Evolutionary conservation across 2,329 filamentous ascomycete species (phyloP), one percentile per base, ranked within the genome.

Genomic region (Penicillium sp.): DNA sequence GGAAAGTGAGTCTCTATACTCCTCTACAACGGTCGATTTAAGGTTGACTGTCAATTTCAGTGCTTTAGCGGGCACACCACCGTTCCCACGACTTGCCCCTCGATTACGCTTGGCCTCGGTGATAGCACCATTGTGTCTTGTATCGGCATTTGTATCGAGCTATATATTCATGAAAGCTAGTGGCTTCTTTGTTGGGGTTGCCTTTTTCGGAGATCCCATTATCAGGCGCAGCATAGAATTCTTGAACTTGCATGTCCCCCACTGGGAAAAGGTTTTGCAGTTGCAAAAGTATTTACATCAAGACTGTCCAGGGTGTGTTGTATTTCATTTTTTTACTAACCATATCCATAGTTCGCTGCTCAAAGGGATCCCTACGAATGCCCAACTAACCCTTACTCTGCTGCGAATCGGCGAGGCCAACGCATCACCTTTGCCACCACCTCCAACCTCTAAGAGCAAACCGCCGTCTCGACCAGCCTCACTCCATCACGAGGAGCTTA

Each of bases 361-460:
- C 49, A 90, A 89, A 67, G 89, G 90, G 2, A 86, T 94, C 0
- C 91, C 91, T 1, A 96, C 90, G 1, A 94, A 95, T 68, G 89
- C 90, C 3, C 91, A 96, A 67, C 82, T 95, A 18, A 86, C 90
- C 0, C 77, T 95, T 26, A 95, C 90, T 0, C 80, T 95, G 1
- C 83, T 95, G 11, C 88, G 91, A 5, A 85, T 93, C 27, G 90
- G 90, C 40, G 91, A 95, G 73, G 84, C 84, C 11, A 92, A 92
- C 73, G 89, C 89, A 61, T 87, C 89, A 0, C 91, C 91, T 0
- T 73, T 95, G 0, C 89, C 90, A 0, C 86, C 83, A 11, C 82
- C 83, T 22, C 82, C 83, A 15, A 71, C 69, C 15, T 73, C 78
- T 22, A 57, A 65, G 3, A 58, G 70, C 9, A 73, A 79, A 26